Evolutionary conservation across 805 yeast species (phyloP), one percentile per base, ranked within the genome.

Genomic region (Barnettozyma populi): DNA sequence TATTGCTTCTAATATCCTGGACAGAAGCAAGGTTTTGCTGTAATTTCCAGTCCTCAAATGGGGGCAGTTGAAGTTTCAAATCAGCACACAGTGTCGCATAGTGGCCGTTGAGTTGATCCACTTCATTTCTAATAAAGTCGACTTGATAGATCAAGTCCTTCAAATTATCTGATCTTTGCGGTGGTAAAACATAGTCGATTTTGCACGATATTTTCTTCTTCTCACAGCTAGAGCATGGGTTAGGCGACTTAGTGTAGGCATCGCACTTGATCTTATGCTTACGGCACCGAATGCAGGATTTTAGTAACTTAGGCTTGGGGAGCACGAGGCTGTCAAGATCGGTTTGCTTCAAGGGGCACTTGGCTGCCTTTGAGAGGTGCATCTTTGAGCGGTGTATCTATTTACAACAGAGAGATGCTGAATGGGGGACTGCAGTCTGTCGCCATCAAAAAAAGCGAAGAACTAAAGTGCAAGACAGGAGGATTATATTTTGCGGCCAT

Each of bases 261-360:
- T 82, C 83, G 62, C 89, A 83, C 56, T 75, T 79, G 16, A 82
- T 80, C 60, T 83, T 83, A 55, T 80, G 84, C 56, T 76, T 77
- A 32, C 88, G 70, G 61, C 89, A 83, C 29, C 84, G 68, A 5
- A 75, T 70, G 59, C 89, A 83, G 10, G 86, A 76, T 55, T 80
- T 80, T 39, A 79, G 56, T 10, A 71, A 69, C 48, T 71, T 67
- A 40, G 74, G 74, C 49, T 59, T 58, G n/a, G 62, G 62, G 2
- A 59, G 52, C 21, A 36, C 36, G 7, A 35, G 16, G 31, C 24
- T 19, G 13, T 45, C 48, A 38, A 45, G 37, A 11, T 14, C 42
- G 9, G 16, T 14, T 36, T 37, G 41, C 24, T 37, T 20, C 41
- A 37, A 23, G 27, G 41, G 41, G 21, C 27, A 37, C 27, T 37